Conservation (phyloP, 2,329 filamentous ascomycete species). For the Aspergillus amoenus region DNA sequence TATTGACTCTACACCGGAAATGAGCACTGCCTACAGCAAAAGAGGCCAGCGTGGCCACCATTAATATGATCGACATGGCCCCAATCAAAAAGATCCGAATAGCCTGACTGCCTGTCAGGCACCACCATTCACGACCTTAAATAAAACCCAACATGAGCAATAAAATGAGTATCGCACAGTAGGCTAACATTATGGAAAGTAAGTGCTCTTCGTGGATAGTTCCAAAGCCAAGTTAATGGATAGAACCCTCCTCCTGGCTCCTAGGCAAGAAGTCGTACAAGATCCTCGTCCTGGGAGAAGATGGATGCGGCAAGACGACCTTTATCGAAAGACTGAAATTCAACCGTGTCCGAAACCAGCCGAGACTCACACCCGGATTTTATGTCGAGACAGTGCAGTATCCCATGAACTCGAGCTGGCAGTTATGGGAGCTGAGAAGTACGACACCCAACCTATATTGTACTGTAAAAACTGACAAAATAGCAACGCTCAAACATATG, state of each 20-base stretch:
- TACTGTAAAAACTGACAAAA: not conserved
- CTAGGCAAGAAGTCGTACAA: not conserved
- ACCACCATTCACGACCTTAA: not conserved
- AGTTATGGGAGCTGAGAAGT: not conserved
- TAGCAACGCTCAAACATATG: not conserved
- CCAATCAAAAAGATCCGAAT: not conserved
- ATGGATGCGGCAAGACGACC: not conserved
- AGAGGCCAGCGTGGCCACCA: not conserved
- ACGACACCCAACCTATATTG: not conserved
- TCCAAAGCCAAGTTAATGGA: not conserved
- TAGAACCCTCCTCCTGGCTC: not conserved
- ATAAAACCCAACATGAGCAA: not conserved
- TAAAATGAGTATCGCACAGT: not conserved
- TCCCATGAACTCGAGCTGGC: not conserved
- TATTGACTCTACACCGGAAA: not conserved
- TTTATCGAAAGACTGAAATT: not conserved
- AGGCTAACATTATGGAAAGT: not conserved
- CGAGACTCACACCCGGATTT: not conserved
- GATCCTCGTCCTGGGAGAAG: not conserved
- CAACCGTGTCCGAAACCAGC: not conserved
- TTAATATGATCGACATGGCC: not conserved
- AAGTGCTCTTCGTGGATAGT: not conserved
- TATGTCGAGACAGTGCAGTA: not conserved
- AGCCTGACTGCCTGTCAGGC: not conserved
- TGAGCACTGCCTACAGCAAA: not conserved